Base-by-base conservation (phyloP, 2,329 filamentous ascomycete species). In the Geosmithia flava region DNA sequence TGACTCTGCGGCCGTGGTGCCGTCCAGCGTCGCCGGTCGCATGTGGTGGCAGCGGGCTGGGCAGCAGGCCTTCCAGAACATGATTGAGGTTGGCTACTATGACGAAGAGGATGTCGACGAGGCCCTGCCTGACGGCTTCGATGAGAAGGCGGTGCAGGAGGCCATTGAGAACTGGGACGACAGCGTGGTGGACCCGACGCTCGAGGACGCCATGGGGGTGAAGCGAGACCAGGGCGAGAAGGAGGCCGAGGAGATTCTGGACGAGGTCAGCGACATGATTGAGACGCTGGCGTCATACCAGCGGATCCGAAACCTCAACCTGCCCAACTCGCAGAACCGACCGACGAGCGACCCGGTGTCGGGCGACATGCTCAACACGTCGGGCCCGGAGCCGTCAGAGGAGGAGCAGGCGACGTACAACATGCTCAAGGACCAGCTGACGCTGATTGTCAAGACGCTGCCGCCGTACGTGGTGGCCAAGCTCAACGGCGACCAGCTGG, bases 401-500 rank as follows among this genome's bases (percentile, higher is more conserved):
- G 76, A 78, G 52, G 77, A 81, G 57, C 66, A 69, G 50, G 61
- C 67, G 15, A 78, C 75, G 0, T 95, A 94, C 60, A 75, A 87
- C 53, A 75, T 82, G 23, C 72, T 95, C 47, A 88, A 85, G 59
- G 76, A 81, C 3, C 87, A 90, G 59, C 69, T 95, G 19, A 71
- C 79, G 0, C 68, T 89, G 29, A 79, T 95, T 52, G 76, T 95
- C 51, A 75, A 83, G 53, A 80, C 76, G 40, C 68, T 95, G 11
- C 89, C 89, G 1, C 89, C 89, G 1, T 93, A 88, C 59, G 86
- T 85, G 1, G 85, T 95, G 20, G 83, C 89, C 6, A 91, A 93
- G 58, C 70, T 95, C 52, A 83, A 94, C 56, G 88, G 88, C 10
- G 85, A 94, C 59, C 85, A 89, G 61, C 68, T 95, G n/a, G 83